These are phyloP conservation scores for Diplodia seriata DNA, from an alignment of 2,329 filamentous ascomycete genomes.

Conservation along the genomic window DNA sequence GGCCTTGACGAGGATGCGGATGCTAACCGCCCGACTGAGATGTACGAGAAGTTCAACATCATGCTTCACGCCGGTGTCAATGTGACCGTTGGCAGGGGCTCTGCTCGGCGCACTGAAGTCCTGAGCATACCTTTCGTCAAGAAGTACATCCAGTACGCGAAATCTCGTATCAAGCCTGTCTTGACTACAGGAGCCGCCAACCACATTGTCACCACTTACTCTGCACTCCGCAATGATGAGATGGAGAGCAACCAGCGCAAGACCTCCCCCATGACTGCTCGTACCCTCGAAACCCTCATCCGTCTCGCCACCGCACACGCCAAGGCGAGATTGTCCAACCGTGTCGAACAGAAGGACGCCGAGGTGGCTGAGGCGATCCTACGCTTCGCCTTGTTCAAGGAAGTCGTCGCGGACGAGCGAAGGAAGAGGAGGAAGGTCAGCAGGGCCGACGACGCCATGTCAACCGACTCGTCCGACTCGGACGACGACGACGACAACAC, in stretches of 20 bases:
- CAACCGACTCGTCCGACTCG: conserved; percentile 64
- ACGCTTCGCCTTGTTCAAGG: conserved; percentile 95
- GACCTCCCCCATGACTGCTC: conserved; percentile 93
- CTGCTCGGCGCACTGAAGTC: conserved; percentile 81
- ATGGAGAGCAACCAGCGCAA: conserved; percentile 92
- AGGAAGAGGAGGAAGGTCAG: conserved; percentile 83
- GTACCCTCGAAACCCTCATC: conserved; percentile 97
- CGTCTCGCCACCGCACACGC: conserved; percentile 96
- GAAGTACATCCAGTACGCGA: conserved; percentile 99
- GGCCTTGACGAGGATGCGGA: conserved; percentile 79
- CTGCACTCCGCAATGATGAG: conserved; percentile 92
- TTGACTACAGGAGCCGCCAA: conserved; percentile 91
- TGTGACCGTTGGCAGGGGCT: conserved; percentile 73
- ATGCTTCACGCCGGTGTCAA: conserved; percentile 95
- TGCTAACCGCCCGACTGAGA: conserved; percentile 79
- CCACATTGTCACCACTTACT: conserved; percentile 89
- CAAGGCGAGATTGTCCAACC: conserved; percentile 84
- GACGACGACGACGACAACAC: conserved; percentile 66
- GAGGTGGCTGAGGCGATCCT: conserved; percentile 86
- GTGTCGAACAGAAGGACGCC: conserved; percentile 89
- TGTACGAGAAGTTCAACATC: conserved; percentile 94
- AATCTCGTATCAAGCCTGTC: conserved; percentile 86
- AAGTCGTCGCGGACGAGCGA: conserved; percentile 80
- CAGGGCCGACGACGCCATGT: conserved; percentile 61
- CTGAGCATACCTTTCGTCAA: conserved; percentile 98